Percentiles rank a stretch among this genome's conserved stretches.
Evolutionary conservation across 768 basidiomycete species (phyloP).

Genomic region (Podaxis carcinomalis): DNA sequence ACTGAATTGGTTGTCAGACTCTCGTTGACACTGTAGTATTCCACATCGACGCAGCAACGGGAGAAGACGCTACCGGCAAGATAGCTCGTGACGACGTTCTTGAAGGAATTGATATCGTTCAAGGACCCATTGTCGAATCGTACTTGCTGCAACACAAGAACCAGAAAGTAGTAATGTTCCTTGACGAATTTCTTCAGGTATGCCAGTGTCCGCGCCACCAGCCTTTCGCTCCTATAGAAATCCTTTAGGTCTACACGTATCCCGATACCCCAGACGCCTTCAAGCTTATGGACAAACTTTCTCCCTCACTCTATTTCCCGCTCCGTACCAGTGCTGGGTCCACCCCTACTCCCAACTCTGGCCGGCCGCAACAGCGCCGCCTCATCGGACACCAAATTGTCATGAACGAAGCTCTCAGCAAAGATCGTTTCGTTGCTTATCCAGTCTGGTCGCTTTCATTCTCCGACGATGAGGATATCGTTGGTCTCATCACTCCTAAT

Average conservation of each 20-base stretch:
- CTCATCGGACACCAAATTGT: constrained; percentile 56
- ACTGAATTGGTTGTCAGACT: constrained; percentile 29
- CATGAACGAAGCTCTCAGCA: constrained; percentile 25
- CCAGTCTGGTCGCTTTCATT: constrained; percentile 66
- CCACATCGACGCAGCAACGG: constrained; percentile 76
- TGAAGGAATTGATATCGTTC: constrained; percentile 57
- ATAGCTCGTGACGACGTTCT: constrained; percentile 33
- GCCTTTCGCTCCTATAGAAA: neutral
- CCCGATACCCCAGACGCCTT: constrained; percentile 50
- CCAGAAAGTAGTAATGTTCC: constrained; percentile 50
- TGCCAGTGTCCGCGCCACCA: neutral
- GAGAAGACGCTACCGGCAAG: constrained; percentile 44
- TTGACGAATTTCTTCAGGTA: constrained; percentile 79
- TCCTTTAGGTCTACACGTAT: constrained; percentile 55
- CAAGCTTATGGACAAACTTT: constrained; percentile 38
- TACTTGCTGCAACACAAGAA: constrained; percentile 44
- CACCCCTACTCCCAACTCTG: neutral
- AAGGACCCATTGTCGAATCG: constrained; percentile 55
- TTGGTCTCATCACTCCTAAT: constrained; percentile 42
- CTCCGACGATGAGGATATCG: constrained; percentile 53
- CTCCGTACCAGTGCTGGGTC: constrained; percentile 38
- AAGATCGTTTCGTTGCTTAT: constrained; percentile 44
- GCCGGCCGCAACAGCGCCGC: constrained; percentile 28
- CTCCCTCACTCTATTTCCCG: constrained; percentile 51
- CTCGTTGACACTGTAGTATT: constrained; percentile 71